phyloP scores from a whole-genome alignment of 768 basidiomycete genomes.

The Gyrodon lividus region DNA sequence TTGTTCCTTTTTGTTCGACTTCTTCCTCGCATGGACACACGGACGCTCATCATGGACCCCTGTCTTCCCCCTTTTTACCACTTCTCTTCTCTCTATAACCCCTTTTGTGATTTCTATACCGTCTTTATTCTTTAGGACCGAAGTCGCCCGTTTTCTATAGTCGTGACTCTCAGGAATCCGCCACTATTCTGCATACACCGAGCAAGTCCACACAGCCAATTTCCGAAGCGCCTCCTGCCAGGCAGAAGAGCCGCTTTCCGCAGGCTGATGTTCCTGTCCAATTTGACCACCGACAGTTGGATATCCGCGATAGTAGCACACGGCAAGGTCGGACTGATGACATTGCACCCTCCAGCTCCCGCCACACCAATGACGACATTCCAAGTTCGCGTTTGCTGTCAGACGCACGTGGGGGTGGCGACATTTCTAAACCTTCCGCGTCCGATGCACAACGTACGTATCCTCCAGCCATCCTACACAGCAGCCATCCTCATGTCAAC shows the following conservation, averaged over 20 bases:
- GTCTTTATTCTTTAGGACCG: constrained; percentile 42
- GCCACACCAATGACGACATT: constrained; percentile 13
- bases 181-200: constrained; percentile 9
- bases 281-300: constrained; percentile 10
- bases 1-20: constrained; percentile 38
- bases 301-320: constrained; percentile 14
- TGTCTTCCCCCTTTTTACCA: constrained; percentile 31
- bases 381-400: constrained; percentile 21
- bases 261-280: constrained; percentile 18
- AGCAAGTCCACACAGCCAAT: constrained; percentile 17
- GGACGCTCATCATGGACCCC: constrained; percentile 42
- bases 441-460: constrained; percentile 40
- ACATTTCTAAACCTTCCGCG: constrained; percentile 18
- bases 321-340: constrained; percentile 23
- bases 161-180: constrained; percentile 30
- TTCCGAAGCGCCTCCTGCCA: constrained; percentile 7
- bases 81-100: constrained; percentile 29
- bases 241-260: constrained; percentile 23
- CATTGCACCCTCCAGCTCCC: constrained; percentile 6
- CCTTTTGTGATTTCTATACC: constrained; percentile 29
- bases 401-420: constrained; percentile 18
- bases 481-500: constrained; percentile 29
- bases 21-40: constrained; percentile 38
- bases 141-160: constrained; percentile 35
- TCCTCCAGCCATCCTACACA: constrained; percentile 28